Conservation (phyloP, 768 basidiomycete species). For the Leccinum barrowsii region DNA sequence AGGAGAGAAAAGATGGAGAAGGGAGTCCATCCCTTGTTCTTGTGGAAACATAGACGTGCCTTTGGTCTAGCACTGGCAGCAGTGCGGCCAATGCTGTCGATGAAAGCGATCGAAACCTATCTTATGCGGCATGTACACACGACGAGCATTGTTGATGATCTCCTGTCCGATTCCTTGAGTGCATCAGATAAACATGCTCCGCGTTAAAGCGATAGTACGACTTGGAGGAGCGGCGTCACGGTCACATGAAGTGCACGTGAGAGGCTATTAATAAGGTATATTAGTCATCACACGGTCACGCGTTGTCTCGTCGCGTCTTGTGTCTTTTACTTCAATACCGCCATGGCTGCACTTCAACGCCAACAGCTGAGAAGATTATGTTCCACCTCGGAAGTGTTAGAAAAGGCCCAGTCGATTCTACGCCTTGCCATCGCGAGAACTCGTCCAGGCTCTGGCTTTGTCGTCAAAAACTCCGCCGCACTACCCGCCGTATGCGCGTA, state of each 20-base stretch:
- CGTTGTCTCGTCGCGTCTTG: background rate
- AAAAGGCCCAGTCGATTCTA: conserved; percentile 22
- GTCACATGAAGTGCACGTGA: too few relatives aligned
- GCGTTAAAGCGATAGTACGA: too few relatives aligned
- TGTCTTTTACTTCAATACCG: background rate
- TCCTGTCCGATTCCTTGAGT: too few relatives aligned
- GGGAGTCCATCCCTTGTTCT: background rate
- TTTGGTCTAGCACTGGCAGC: conserved; percentile 5
- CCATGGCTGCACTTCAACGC: background rate
- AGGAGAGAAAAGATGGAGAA: background rate
- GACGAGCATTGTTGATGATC: conserved; percentile 9
- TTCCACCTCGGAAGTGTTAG: conserved; percentile 14
- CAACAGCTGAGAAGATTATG: background rate
- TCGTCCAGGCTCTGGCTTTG: conserved; percentile 28
- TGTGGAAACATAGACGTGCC: background rate
- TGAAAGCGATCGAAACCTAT: background rate
- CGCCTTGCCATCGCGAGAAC: conserved; percentile 22
- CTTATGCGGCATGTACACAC: background rate
- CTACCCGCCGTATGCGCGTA: conserved; percentile 31
- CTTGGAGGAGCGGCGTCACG: too few relatives aligned
- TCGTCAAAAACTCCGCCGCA: conserved; percentile 20
- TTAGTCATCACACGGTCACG: too few relatives aligned
- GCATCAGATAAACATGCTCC: too few relatives aligned
- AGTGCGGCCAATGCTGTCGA: conserved; percentile 2
- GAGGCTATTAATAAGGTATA: too few relatives aligned